Percentiles rank a stretch among this genome's conserved stretches.
Conservation (phyloP, 768 basidiomycete species). For the Kwoniella bestiolae region DNA sequence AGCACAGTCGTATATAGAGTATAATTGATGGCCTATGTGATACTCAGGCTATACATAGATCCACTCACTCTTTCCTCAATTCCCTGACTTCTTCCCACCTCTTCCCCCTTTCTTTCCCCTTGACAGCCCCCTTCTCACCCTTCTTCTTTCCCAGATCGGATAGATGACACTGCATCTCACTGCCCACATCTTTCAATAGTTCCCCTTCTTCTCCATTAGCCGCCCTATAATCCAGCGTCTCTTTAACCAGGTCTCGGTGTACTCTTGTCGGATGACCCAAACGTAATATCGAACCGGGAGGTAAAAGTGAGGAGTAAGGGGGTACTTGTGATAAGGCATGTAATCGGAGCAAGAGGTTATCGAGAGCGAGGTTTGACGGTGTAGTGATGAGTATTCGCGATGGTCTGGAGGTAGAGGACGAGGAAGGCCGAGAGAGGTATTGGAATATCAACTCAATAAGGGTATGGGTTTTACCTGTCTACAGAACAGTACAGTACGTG, state of each 20-base stretch:
- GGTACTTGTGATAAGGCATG: constrained; percentile 28
- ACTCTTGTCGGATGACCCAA: constrained; percentile 95
- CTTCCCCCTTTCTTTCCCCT: constrained; percentile 66
- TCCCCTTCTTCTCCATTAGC: constrained; percentile 65
- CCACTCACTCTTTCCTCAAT: constrained; percentile 81
- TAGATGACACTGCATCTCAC: constrained; percentile 75
- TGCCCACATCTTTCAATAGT: constrained; percentile 84
- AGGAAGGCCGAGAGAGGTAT: constrained; percentile 38
- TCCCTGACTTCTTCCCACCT: constrained; percentile 57
- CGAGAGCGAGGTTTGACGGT: constrained; percentile 69
- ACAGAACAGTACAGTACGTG: no score
- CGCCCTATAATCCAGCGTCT: constrained; percentile 60
- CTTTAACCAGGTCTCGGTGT: constrained; percentile 63
- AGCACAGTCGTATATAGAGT: not conserved
- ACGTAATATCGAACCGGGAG: constrained; percentile 66
- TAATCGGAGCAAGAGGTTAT: constrained; percentile 90
- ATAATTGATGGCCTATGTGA: no score
- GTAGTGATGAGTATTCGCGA: constrained; percentile 49
- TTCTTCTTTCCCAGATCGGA: constrained; percentile 69
- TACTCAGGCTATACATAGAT: not conserved
- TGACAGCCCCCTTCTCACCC: constrained; percentile 60
- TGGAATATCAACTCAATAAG: constrained; percentile 92
- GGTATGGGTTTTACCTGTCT: constrained; percentile 95
- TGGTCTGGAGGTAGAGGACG: constrained; percentile 18
- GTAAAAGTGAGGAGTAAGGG: constrained; percentile 48